Conservation (phyloP, 805 yeast genomes). For the Kodamaea laetipori region DNA sequence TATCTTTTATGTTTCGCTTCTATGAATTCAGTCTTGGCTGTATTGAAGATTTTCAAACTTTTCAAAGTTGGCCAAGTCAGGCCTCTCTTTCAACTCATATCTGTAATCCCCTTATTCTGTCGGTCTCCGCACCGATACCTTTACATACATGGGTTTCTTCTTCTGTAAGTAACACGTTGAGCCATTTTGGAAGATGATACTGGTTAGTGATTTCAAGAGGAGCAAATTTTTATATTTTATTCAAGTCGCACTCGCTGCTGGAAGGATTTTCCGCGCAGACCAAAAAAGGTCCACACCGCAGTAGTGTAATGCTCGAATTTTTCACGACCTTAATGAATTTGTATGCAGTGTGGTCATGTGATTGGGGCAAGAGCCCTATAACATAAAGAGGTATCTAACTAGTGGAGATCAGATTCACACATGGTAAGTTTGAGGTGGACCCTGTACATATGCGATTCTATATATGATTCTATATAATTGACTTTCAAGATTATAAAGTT, state of each 20-base stretch:
- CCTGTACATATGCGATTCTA: no score
- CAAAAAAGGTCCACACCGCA: neutral
- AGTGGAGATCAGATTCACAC: no score
- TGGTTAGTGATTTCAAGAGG: slow-evolving; percentile 19
- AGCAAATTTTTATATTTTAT: slow-evolving; percentile 15
- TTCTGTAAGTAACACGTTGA: slow-evolving; percentile 98
- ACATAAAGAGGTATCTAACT: neutral
- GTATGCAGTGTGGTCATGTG: neutral
- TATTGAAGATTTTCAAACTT: no score
- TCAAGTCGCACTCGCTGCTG: no score
- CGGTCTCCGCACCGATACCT: neutral
- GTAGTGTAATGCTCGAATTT: neutral
- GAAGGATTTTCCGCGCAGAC: no score
- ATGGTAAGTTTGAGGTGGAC: no score
- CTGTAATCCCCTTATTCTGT: neutral
- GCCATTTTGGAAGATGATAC: slow-evolving; percentile 70
- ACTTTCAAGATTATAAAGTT: no score
- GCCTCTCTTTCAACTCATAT: no score
- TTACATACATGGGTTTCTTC: slow-evolving; percentile 87
- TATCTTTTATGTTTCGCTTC: no score
- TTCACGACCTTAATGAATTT: neutral
- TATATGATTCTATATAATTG: no score
- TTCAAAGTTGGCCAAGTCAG: no score
- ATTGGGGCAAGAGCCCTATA: slow-evolving; percentile 23
- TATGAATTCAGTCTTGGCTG: no score